Conservation (phyloP, 108 stramenopile genomes). For the Epithemia pelagica region DNA sequence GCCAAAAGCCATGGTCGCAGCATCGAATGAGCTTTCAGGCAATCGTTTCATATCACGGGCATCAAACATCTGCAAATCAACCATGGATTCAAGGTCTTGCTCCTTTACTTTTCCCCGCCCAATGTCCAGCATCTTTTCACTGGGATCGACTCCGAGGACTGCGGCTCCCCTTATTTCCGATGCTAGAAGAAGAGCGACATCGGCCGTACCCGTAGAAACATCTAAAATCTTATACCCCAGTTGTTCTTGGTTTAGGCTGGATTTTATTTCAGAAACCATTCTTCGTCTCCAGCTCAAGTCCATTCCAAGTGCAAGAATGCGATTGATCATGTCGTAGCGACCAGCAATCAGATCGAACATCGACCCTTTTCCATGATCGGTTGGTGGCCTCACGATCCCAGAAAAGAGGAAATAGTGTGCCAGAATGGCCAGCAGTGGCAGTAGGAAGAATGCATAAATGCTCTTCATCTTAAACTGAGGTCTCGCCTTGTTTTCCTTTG, state of each 20-base stretch:
- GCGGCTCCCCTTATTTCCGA: slow-evolving; percentile 28
- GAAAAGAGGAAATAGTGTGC: slow-evolving; percentile 10
- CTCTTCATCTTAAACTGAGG: too few species aligned
- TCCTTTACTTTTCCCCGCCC: slow-evolving; percentile 57
- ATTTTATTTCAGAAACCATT: slow-evolving; percentile 29
- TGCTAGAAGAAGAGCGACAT: slow-evolving; percentile 84
- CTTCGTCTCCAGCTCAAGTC: slow-evolving; percentile 77
- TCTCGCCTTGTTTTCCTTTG: too few species aligned
- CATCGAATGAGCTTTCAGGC: slow-evolving; percentile 50
- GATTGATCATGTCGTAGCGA: slow-evolving; percentile 74
- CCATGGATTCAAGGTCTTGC: slow-evolving; percentile 26
- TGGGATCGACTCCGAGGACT: slow-evolving; percentile 82
- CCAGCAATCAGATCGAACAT: slow-evolving; percentile 90
- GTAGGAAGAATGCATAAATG: too few species aligned
- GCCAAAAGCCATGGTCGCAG: slow-evolving; percentile 92
- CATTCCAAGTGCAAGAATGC: slow-evolving; percentile 72
- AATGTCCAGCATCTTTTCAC: slow-evolving; percentile 76
- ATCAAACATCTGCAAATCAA: slow-evolving; percentile 56
- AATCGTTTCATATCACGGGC: slow-evolving; percentile 46
- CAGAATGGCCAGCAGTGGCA: neutral
- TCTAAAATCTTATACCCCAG: slow-evolving; percentile 48
- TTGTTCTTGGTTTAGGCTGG: too few species aligned
- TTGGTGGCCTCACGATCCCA: slow-evolving; percentile 27
- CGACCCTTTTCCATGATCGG: slow-evolving; percentile 54
- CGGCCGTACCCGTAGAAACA: slow-evolving; percentile 88